These are phyloP conservation scores for Neltuma alba DNA, from an alignment of 306 rosid genomes.

Conservation along the genomic window DNA sequence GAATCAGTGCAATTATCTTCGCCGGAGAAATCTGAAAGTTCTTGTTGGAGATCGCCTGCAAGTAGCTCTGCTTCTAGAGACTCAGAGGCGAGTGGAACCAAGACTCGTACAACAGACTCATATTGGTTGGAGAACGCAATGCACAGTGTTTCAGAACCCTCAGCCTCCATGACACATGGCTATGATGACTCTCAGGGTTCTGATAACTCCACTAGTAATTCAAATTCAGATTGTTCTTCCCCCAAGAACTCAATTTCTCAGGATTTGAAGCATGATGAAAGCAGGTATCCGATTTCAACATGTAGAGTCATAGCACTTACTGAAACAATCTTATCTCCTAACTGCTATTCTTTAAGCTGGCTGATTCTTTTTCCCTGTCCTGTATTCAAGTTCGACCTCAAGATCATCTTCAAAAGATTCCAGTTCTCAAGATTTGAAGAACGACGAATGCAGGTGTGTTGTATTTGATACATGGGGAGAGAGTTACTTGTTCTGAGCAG, in stretches of 20 bases:
- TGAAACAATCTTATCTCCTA: not conserved
- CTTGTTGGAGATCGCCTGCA: slow-evolving; percentile 47
- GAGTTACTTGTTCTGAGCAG: not conserved
- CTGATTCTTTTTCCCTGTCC: not conserved
- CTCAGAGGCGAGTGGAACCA: slow-evolving; percentile 46
- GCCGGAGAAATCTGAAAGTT: slow-evolving; percentile 53
- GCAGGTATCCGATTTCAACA: slow-evolving; percentile 49
- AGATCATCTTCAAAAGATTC: slow-evolving; percentile 19
- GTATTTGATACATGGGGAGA: slow-evolving; percentile 1
- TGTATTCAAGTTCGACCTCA: not conserved
- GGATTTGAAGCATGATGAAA: slow-evolving; percentile 45
- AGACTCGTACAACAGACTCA: slow-evolving; percentile 32
- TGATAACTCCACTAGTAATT: slow-evolving; percentile 36
- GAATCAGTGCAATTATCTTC: slow-evolving; percentile 51
- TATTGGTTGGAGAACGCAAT: slow-evolving; percentile 27
- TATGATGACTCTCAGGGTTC: slow-evolving; percentile 43
- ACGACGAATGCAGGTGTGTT: slow-evolving; percentile 35
- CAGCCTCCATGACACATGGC: slow-evolving; percentile 35
- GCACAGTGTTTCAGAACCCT: slow-evolving; percentile 38
- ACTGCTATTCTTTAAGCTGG: slow-evolving; percentile 10
- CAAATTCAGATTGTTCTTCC: slow-evolving; percentile 31
- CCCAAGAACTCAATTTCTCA: slow-evolving; percentile 33
- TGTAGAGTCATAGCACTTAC: slow-evolving; percentile 4
- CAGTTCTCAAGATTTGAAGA: slow-evolving; percentile 29
- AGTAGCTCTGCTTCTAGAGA: slow-evolving; percentile 42